A percentile compares a stretch with the other conserved stretches of the same genome.
phyloP scores from a whole-genome alignment of 1,139 yeast genomes.

The Pichia kudriavzevii region DNA sequence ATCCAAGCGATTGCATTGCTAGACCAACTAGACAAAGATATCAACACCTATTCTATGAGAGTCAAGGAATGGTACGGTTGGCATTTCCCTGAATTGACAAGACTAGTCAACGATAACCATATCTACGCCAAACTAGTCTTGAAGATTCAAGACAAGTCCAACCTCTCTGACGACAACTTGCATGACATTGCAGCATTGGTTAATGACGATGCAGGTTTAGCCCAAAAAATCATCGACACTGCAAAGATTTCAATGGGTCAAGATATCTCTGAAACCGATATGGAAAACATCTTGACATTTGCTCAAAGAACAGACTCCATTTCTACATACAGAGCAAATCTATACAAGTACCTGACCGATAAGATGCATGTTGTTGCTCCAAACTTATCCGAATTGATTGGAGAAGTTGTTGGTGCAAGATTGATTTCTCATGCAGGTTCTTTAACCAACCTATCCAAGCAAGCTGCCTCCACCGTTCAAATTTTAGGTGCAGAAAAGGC shows the following conservation, averaged over 20 bases:
- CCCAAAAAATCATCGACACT: constrained; percentile 84
- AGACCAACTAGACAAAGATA: constrained; percentile 94
- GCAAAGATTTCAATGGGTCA: constrained; percentile 99
- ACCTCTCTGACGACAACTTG: constrained; percentile 72
- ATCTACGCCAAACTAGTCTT: constrained; percentile 77
- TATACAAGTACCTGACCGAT: constrained; percentile 81
- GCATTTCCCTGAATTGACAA: constrained; percentile 99
- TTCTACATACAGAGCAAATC: constrained; percentile 84
- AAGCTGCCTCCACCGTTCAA: constrained; percentile 98
- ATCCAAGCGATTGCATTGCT: constrained; percentile 96
- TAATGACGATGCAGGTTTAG: constrained; percentile 89
- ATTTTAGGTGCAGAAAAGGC: constrained; percentile 99
- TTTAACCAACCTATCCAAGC: constrained; percentile 88
- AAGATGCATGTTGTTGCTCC: constrained; percentile 99
- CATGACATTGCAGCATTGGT: constrained; percentile 86
- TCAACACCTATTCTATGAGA: constrained; percentile 97
- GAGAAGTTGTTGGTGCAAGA: constrained; percentile 98
- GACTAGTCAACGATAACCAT: constrained; percentile 88
- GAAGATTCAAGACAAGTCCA: constrained; percentile 79
- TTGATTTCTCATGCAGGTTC: constrained; percentile 98
- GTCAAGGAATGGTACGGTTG: constrained; percentile 99
- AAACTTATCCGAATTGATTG: constrained; percentile 89
- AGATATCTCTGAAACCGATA: constrained; percentile 89
- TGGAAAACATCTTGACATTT: constrained; percentile 81
- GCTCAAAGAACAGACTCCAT: constrained; percentile 93